Conservation (phyloP, 2,329 filamentous ascomycete genomes). For the Apiospora marii region DNA sequence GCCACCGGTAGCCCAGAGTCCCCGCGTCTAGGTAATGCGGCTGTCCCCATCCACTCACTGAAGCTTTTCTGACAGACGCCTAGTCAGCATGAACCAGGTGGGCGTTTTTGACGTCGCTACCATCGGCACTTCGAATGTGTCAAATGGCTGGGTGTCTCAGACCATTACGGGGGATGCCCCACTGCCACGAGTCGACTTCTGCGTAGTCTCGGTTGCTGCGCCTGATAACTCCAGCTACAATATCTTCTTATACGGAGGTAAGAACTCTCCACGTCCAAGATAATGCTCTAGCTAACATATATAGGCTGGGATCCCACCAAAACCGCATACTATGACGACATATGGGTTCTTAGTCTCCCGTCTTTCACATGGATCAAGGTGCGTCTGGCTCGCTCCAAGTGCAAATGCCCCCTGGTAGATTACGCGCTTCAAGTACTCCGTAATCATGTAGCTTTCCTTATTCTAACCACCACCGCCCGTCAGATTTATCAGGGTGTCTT, state of each 20-base stretch:
- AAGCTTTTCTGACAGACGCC: neutral
- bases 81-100: conserved; percentile 42
- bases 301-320: conserved; percentile 35
- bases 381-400: neutral
- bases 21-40: conserved; percentile 28
- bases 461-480: neutral
- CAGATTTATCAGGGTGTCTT: conserved; percentile 43
- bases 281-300: neutral
- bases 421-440: neutral
- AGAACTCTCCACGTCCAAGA: neutral
- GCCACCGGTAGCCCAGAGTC: conserved; percentile 31
- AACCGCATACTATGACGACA: conserved; percentile 47
- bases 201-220: conserved; percentile 48
- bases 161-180: conserved; percentile 50
- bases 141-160: conserved; percentile 52
- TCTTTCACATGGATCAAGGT: conserved; percentile 52
- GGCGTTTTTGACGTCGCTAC: conserved; percentile 49
- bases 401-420: neutral
- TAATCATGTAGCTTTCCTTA: neutral
- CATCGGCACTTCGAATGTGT: conserved; percentile 39
- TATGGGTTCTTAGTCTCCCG: conserved; percentile 54
- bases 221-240: conserved; percentile 56
- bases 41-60: neutral
- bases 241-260: conserved; percentile 59
- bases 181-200: conserved; percentile 51